Evolutionary conservation across 345 rosid genomes (phyloP), one percentile per base, ranked within the genome.

Genomic region (Schrenkiella parvula): DNA sequence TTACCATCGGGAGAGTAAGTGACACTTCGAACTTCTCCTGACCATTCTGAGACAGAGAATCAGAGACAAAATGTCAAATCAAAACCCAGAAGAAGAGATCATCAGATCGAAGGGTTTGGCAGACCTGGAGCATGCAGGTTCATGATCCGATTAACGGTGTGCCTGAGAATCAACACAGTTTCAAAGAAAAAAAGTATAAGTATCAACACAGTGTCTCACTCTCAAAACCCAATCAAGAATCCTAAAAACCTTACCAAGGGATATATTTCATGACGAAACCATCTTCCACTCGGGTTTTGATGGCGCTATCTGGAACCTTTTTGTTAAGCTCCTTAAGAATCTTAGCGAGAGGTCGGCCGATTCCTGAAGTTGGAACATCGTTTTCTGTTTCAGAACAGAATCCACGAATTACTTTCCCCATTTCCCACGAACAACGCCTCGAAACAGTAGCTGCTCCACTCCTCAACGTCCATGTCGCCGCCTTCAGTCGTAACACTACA

Each of bases 11-110:
- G 81, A 34, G 97, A 89, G 78, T 91, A 91, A 22, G 85, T 83
- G 28, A 88, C 78, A 69, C 75, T 86, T 42, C 92, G 87, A 78
- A 88, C 92, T 78, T 89, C 97, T 56, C 97, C 97, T 23, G 97
- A 91, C 95, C 97, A 89, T 57, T 89, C 89, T 85, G 79, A 64
- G 81, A 68, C 31, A 73, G 51, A 56, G 19, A 57, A 19, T 25
- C 39, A 81, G 2, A 32, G 1, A 57, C 25, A 6, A 13, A 15
- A 46, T 15, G 29, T 39, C 22, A 59, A 66, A 53, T 37, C 39
- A 57, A 64, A 32, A 31, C 14, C 17, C 18, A 35, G 21, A 43
- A 46, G 7, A 56, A 35, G 4, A 74, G 6, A 14, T 10, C n/a
- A 15, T 35, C 4, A 26, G 5, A 25, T 38, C 11, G 2, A 44